Evolutionary conservation across 2,329 filamentous ascomycete genomes (phyloP), one percentile per base, ranked within the genome.

Genomic region (Arthrinium phaeospermum): DNA sequence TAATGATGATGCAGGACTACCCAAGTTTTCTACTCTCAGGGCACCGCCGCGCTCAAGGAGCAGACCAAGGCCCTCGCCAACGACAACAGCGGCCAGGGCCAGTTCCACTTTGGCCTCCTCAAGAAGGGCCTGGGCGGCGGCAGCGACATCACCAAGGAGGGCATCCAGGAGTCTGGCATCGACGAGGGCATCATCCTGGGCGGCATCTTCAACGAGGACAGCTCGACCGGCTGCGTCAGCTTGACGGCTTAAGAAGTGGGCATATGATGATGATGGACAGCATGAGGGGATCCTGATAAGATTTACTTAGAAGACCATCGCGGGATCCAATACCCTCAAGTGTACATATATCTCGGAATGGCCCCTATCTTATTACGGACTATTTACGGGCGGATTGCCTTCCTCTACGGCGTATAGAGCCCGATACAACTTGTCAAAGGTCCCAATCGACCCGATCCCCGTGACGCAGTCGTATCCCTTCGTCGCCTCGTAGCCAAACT

Each of bases 41-140:
- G 84, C 61, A 78, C 78, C 44, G 77, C 79, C 1, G 79, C 85
- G 0, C 86, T 91, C 44, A 80, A 83, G 45, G 78, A 82, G 1
- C 85, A 87, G n/a, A 88, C 85, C 0, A 79, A 82, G 24, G 80
- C 85, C 0, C 76, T 87, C 0, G 30, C 80, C 53, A 89, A 89
- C 75, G 84, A 90, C 75, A 83, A 90, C 71, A 83, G 84, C 53
- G 90, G 90, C 6, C 85, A 86, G 71, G 90, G 90, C 30, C 89
- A 91, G 78, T 91, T 86, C 79, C 90, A 92, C 78, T 86, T 91
- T 70, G 90, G 90, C 47, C 78, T 91, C 1, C 82, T 92, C 72
- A 91, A 91, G 85, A 91, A 91, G 83, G 85, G 87, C 7, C 84
- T 86, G 68, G 83, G 86, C 71, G 74, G 79, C 46, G 81, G 80